A percentile compares a stretch with the other conserved stretches of the same genome.
Conservation (phyloP, 306 rosid genomes). For the Sphenostylis stenocarpa region DNA sequence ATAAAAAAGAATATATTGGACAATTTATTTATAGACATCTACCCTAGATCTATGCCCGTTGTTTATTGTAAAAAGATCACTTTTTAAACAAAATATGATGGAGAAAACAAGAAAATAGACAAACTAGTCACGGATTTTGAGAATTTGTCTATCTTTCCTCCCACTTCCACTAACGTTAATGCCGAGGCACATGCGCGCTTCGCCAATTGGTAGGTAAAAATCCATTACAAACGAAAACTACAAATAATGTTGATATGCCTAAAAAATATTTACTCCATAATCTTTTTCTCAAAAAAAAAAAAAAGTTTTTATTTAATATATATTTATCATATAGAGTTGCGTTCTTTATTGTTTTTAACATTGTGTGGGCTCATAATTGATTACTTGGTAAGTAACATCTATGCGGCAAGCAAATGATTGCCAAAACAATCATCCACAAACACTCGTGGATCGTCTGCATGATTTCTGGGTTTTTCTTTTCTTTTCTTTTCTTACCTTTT, state of each 20-base stretch:
- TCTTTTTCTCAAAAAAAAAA: background rate
- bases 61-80: too few relatives aligned
- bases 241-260: background rate
- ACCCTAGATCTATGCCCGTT: too few relatives aligned
- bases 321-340: background rate
- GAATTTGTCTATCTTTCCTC: background rate
- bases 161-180: background rate
- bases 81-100: too few relatives aligned
- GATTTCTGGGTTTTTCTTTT: constrained; percentile 23
- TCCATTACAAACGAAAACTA: background rate
- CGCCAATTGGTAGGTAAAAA: background rate
- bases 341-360: background rate
- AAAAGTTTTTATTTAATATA: background rate
- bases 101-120: background rate
- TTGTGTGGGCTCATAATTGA: constrained; percentile 20
- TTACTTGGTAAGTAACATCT: constrained; percentile 12
- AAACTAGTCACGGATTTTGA: background rate
- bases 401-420: constrained; percentile 36
- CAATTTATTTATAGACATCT: too few relatives aligned
- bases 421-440: constrained; percentile 26
- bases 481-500: background rate
- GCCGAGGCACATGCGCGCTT: background rate
- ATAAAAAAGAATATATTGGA: too few relatives aligned
- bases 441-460: constrained; percentile 39
- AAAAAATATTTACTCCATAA: background rate